phyloP scores from a whole-genome alignment of 2,329 filamentous ascomycete genomes.

The Cladophialophora chaetospira region DNA sequence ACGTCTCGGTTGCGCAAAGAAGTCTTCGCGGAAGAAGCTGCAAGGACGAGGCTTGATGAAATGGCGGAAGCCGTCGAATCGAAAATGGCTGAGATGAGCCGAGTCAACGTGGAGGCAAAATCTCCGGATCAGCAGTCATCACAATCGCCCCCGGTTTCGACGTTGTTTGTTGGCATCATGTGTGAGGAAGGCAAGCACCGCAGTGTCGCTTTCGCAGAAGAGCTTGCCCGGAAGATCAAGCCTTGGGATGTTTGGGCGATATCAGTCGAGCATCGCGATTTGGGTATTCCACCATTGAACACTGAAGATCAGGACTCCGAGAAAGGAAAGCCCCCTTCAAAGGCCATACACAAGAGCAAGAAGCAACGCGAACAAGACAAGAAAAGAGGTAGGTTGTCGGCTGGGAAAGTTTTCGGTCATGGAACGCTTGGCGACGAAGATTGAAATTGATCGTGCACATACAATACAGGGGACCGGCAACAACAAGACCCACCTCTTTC shows the following conservation, averaged over 20 bases:
- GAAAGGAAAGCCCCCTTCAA: background rate
- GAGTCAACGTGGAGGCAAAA: background rate
- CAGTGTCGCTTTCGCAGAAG: conserved; percentile 23
- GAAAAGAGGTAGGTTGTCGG: conserved; percentile 10
- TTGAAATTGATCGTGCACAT: background rate
- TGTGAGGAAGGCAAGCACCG: conserved; percentile 11
- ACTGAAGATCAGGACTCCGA: background rate
- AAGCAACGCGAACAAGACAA: conserved; percentile 9
- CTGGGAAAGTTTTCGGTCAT: background rate
- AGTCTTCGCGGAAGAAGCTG: conserved; percentile 16
- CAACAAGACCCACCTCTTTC: no score
- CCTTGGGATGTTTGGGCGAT: conserved; percentile 14
- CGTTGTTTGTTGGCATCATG: conserved; percentile 10
- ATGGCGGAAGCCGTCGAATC: conserved; percentile 9
- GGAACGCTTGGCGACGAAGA: background rate
- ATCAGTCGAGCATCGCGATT: conserved; percentile 21
- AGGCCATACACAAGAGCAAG: background rate
- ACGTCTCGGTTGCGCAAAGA: conserved; percentile 22
- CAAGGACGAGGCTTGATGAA: conserved; percentile 10
- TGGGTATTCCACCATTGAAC: background rate
- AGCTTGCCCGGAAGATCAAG: conserved; percentile 17
- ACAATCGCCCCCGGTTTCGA: background rate
- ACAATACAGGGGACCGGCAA: background rate
- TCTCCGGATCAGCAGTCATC: background rate
- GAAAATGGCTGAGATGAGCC: conserved; percentile 21